These are phyloP conservation scores for Biscutella laevigata DNA, from an alignment of 441 rosid species.

Conservation along the genomic window DNA sequence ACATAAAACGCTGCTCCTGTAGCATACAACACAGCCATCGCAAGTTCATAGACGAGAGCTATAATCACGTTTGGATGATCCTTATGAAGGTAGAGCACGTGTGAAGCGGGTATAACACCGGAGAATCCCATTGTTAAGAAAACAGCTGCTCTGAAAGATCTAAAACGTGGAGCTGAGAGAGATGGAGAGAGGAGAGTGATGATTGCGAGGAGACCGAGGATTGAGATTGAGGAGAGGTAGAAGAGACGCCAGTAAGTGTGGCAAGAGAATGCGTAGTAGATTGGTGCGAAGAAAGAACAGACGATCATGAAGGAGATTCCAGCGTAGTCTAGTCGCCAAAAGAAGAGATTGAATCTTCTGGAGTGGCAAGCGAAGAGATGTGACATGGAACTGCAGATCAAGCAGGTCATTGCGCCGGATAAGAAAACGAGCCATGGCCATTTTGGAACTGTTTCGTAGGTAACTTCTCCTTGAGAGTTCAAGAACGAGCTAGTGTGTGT, in stretches of 20 bases:
- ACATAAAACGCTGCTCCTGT: slow-evolving; percentile 62
- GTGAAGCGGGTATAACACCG: slow-evolving; percentile 70
- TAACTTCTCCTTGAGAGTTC: slow-evolving; percentile 5
- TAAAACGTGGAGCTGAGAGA: slow-evolving; percentile 50
- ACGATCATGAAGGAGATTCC: slow-evolving; percentile 90
- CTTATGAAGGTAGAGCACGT: slow-evolving; percentile 57
- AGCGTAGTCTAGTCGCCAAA: slow-evolving; percentile 93
- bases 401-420: slow-evolving; percentile 74
- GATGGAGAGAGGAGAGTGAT: slow-evolving; percentile 68
- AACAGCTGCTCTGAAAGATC: slow-evolving; percentile 61
- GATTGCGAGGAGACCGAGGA: slow-evolving; percentile 57
- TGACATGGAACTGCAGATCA: slow-evolving; percentile 79
- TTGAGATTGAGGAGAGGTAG: slow-evolving; percentile 57
- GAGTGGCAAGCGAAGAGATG: slow-evolving; percentile 97
- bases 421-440: slow-evolving; percentile 95
- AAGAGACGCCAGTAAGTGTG: slow-evolving; percentile 45
- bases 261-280: slow-evolving; percentile 79
- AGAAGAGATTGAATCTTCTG: slow-evolving; percentile 54
- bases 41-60: slow-evolving; percentile 55
- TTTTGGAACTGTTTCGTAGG: slow-evolving; percentile 36
- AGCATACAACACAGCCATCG: slow-evolving; percentile 64
- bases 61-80: slow-evolving; percentile 46
- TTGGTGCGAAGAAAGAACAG: slow-evolving; percentile 74
- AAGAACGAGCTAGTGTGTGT: slow-evolving; percentile 11
- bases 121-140: slow-evolving; percentile 84